Conservation (phyloP, 306 rosid genomes). For the Prunus salicina region DNA sequence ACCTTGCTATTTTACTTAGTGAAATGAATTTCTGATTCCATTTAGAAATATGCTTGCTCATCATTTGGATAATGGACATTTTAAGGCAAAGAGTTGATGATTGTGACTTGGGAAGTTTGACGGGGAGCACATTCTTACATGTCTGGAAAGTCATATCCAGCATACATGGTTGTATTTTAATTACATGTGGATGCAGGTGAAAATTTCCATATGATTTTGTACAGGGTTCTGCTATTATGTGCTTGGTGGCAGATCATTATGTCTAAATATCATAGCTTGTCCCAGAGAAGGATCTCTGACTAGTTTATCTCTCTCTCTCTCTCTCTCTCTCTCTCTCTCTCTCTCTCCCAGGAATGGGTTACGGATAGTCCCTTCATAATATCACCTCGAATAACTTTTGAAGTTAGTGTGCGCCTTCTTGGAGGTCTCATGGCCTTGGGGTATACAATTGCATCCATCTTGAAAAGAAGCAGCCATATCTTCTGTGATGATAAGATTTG, state of each 20-base stretch:
- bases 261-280: not conserved
- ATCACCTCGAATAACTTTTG: conserved; percentile 97
- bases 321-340: not conserved
- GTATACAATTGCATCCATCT: conserved; percentile 88
- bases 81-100: not conserved
- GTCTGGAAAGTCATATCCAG: not conserved
- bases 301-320: not conserved
- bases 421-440: conserved; percentile 99
- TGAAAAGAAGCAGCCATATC: conserved; percentile 90
- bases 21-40: not conserved
- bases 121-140: not conserved
- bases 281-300: not conserved
- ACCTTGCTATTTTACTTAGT: not conserved
- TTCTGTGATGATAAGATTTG: conserved; percentile 72
- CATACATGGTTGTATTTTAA: conserved; percentile 1
- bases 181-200: conserved; percentile 4
- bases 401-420: conserved; percentile 97
- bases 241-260: conserved; percentile 5
- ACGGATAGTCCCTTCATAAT: conserved; percentile 93
- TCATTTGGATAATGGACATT: not conserved
- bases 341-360: conserved; percentile 83
- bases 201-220: not conserved
- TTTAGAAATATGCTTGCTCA: not conserved
- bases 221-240: conserved; percentile 1
- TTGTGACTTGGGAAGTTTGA: not conserved